Conservation (phyloP, 163 green algal species). For the Scenedesmus sp. region DNA sequence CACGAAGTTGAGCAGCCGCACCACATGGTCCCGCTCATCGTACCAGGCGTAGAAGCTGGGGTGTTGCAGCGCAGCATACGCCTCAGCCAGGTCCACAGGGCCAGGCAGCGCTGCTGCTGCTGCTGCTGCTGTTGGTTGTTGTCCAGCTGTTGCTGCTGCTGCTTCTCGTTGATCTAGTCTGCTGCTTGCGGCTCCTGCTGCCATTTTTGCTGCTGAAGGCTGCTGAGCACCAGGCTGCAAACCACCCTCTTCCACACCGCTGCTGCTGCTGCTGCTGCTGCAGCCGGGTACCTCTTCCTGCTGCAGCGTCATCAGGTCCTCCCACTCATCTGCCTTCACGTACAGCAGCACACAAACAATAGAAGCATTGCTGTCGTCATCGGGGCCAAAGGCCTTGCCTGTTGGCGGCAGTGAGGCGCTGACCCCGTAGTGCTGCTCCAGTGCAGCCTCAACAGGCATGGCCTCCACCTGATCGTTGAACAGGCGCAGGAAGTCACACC, state of each 20-base stretch:
- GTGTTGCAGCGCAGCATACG: background rate
- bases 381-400: background rate
- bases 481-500: background rate
- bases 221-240: background rate
- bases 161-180: background rate
- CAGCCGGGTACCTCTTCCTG: background rate
- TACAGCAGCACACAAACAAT: conserved; percentile 3
- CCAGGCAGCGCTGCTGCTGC: background rate
- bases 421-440: background rate
- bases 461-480: background rate
- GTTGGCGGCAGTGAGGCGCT: background rate
- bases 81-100: background rate
- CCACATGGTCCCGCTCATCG: background rate
- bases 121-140: background rate
- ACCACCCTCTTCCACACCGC: background rate
- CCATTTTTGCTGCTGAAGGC: background rate
- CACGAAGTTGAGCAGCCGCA: background rate
- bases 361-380: background rate
- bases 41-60: background rate
- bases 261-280: background rate
- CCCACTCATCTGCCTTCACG: background rate
- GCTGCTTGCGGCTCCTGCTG: background rate
- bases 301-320: background rate
- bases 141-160: background rate
- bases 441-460: background rate